Conservation (phyloP, 345 rosid species). For the Geranium rotundifolium region DNA sequence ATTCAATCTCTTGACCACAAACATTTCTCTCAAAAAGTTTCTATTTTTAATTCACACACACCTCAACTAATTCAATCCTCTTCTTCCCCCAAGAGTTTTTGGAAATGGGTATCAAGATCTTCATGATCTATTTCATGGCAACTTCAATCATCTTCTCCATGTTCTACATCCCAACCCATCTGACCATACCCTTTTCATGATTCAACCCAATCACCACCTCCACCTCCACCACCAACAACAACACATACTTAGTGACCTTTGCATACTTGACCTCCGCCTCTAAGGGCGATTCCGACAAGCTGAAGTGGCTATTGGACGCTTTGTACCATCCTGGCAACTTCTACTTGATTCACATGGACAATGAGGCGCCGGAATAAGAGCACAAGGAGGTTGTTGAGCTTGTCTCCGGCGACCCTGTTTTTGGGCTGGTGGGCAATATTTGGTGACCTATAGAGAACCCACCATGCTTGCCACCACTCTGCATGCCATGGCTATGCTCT, state of each 20-base stretch:
- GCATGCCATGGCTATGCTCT: no score
- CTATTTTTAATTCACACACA: no score
- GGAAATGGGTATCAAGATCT: constrained; percentile 42
- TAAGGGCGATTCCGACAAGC: constrained; percentile 49
- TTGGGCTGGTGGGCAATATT: no score
- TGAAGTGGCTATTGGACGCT: constrained; percentile 46
- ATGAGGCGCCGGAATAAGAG: constrained; percentile 43
- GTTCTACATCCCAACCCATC: constrained; percentile 38
- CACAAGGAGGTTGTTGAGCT: constrained; percentile 46
- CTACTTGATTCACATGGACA: constrained; percentile 69
- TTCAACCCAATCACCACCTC: constrained; percentile 30
- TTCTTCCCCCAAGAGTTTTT: background rate
- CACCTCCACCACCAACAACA: constrained; percentile 27
- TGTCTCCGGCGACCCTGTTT: constrained; percentile 30
- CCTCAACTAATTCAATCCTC: no score
- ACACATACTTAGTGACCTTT: constrained; percentile 46
- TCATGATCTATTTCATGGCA: constrained; percentile 43
- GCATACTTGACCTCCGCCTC: constrained; percentile 85
- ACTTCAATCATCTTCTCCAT: constrained; percentile 37
- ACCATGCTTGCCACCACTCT: no score
- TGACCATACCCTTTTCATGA: constrained; percentile 23
- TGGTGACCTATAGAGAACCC: no score
- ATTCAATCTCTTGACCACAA: no score
- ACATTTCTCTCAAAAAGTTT: no score
- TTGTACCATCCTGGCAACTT: constrained; percentile 75